These are phyloP conservation scores for Yarrowia bubula DNA, from an alignment of 805 yeast species.

Conservation along the genomic window DNA sequence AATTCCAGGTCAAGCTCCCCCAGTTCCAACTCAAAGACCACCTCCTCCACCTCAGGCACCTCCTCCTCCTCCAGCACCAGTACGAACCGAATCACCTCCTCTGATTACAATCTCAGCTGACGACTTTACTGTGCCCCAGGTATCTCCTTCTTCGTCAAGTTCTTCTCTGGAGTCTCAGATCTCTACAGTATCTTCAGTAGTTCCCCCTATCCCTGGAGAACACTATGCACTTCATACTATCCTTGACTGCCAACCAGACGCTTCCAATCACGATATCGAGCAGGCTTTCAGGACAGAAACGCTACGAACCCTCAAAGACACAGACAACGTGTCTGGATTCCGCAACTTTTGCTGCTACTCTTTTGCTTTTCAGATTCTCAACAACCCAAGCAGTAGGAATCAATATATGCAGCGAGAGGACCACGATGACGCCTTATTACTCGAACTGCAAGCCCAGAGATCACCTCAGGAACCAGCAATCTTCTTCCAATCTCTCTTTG, in stretches of 20 bases:
- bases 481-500: slow-evolving; percentile 8
- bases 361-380: slow-evolving; percentile 19
- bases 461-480: neutral
- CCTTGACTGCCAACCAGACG: slow-evolving; percentile 1
- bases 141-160: neutral
- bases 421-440: slow-evolving; percentile 6
- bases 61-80: neutral
- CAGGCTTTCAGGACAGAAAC: neutral
- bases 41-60: slow-evolving; percentile 12
- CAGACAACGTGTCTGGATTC: neutral
- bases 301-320: neutral
- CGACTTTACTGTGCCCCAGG: neutral
- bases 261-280: slow-evolving; percentile 8
- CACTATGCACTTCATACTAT: neutral
- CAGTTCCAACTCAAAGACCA: neutral
- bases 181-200: neutral
- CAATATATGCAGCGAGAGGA: slow-evolving; percentile 14
- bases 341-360: slow-evolving; percentile 16
- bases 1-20: neutral
- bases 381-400: slow-evolving; percentile 10
- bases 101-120: neutral
- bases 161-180: neutral
- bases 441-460: slow-evolving; percentile 1
- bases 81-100: neutral
- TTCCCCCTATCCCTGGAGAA: neutral